Base-by-base conservation (phyloP, 495 filamentous ascomycete species). In the Daldinia caldariorum region DNA sequence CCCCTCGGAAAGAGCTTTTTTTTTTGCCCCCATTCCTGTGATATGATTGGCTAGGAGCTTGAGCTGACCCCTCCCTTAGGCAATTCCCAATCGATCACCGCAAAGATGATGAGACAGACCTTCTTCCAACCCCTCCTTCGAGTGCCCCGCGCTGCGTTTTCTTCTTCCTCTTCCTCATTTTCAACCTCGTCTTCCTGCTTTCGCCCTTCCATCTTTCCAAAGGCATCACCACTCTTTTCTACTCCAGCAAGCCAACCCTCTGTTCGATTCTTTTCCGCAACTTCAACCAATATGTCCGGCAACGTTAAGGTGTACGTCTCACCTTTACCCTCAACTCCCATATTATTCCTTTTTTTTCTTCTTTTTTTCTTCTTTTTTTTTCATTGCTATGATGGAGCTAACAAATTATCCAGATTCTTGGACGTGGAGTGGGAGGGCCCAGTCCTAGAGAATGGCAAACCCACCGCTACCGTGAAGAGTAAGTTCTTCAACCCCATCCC, bases 211-310 rank as follows among this genome's bases (percentile, higher is more conserved):
- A 58, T 68, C 61, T 72, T 65, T 37, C 61, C 64, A n/a, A 72
- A 61, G 50, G 61, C 58, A 60, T 72, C 70, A 56, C 58, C 66
- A 39, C 39, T 55, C 10, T 66, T 57, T 68, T 60, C 56, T 53
- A 45, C 69, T 57, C 47, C 51, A 65, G 7, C 65, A 72, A 67
- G 4, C 41, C 67, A 73, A 65, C 61, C 62, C 20, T 62, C 64
- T 39, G 31, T 66, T 50, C 75, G 87, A 78, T 81, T 81, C 71
- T 93, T 92, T 80, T 85, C 86, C 75, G 80, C 89, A 76, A 85
- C 89, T 68, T 73, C 87, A 74, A 79, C 85, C 78, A 85, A 79
- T 78, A 93, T 93, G 91, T 78, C 83, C 67, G 83, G 87, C 81
- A 85, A 90, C 79, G 58, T 59, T 66, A 65, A 67, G 56, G 73